These are phyloP conservation scores for Diospyros lotus DNA, from an alignment of 148 eudicot genomes.

Conservation along the genomic window DNA sequence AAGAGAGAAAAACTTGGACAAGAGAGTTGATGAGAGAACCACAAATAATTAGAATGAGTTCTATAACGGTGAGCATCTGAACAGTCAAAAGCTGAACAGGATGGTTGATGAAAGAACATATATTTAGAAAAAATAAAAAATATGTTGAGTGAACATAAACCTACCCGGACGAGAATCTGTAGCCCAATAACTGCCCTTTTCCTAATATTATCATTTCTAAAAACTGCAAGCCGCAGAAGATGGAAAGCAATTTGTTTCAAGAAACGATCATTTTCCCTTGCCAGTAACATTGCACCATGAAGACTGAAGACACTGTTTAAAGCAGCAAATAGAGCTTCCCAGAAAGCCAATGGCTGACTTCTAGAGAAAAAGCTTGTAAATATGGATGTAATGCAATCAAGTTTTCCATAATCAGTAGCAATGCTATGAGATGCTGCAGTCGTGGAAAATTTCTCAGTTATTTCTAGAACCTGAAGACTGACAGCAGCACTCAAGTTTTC, in stretches of 20 bases:
- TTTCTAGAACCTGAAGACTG: slow-evolving; percentile 90
- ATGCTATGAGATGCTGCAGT: slow-evolving; percentile 76
- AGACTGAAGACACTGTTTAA: slow-evolving; percentile 70
- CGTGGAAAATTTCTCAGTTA: slow-evolving; percentile 77
- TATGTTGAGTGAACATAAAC: slow-evolving; percentile 15
- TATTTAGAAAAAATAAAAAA: slow-evolving; percentile 1
- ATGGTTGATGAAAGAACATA: neutral
- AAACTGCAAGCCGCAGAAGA: slow-evolving; percentile 96
- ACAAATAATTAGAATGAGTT: too few relatives aligned
- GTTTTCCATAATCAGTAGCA: slow-evolving; percentile 95
- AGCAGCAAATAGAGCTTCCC: slow-evolving; percentile 86
- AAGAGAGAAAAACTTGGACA: slow-evolving; percentile 11
- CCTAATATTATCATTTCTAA: slow-evolving; percentile 80
- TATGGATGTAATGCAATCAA: slow-evolving; percentile 93
- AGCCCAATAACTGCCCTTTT: slow-evolving; percentile 88
- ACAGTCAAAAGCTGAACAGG: too few relatives aligned
- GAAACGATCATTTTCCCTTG: slow-evolving; percentile 98
- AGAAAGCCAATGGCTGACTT: slow-evolving; percentile 77
- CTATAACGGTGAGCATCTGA: neutral
- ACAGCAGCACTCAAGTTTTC: slow-evolving; percentile 95
- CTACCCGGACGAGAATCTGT: slow-evolving; percentile 95
- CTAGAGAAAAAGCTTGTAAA: slow-evolving; percentile 86
- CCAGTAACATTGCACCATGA: slow-evolving; percentile 90
- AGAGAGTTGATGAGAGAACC: slow-evolving; percentile 4
- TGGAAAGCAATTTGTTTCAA: slow-evolving; percentile 97